Evolutionary conservation across 108 stramenopile genomes (phyloP).

Genomic region (Skeletonema tropicum): DNA sequence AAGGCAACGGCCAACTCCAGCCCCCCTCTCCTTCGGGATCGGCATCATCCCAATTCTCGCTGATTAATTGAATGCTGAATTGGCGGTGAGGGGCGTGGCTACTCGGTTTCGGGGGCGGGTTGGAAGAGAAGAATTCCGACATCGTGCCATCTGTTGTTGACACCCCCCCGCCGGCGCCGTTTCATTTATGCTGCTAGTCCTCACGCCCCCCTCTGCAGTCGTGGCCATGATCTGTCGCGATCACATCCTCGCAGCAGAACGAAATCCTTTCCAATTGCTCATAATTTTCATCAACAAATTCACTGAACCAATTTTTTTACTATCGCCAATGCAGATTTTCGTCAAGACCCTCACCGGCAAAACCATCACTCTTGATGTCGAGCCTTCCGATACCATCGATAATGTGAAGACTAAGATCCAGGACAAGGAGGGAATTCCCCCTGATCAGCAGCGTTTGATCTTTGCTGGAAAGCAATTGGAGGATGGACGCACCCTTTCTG

Average conservation of each 20-base stretch:
- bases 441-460: no score
- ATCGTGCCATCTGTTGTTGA: neutral
- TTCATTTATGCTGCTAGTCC: neutral
- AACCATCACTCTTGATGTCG: conserved; percentile 79
- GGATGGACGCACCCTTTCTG: no score
- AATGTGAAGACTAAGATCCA: no score
- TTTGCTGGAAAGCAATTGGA: no score
- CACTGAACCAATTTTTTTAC: neutral
- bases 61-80: no score
- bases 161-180: neutral
- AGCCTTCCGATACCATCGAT: conserved; percentile 82
- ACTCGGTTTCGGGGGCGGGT: neutral
- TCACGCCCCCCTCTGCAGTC: neutral
- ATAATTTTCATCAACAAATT: neutral
- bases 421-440: no score
- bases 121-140: neutral
- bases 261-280: neutral
- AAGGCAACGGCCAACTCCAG: no score
- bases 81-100: no score
- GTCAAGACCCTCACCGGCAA: conserved; percentile 68
- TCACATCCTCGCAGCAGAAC: neutral
- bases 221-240: neutral
- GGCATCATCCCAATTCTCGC: neutral
- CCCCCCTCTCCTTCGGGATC: neutral
- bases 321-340: conserved; percentile 46